phyloP scores from a whole-genome alignment of 352 stramenopile genomes.

The Globisporangium nunn region DNA sequence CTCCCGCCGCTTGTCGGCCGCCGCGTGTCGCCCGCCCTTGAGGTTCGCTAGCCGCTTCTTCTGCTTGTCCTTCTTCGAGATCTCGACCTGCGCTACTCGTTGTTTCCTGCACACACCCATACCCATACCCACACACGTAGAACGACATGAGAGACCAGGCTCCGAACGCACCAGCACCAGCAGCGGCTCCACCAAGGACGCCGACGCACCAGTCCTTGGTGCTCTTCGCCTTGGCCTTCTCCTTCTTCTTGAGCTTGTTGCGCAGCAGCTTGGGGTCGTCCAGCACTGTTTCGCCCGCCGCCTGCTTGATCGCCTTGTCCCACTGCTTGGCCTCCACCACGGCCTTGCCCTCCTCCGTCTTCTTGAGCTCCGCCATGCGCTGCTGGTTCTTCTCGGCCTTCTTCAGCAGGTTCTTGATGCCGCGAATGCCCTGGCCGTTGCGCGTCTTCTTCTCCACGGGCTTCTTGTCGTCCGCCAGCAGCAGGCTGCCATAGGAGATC shows the following conservation, averaged over 20 bases:
- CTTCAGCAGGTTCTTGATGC: conserved; percentile 76
- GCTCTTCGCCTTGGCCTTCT: conserved; percentile 75
- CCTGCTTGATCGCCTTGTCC: conserved; percentile 71
- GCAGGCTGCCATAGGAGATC: conserved; percentile 75
- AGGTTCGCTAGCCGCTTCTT: conserved; percentile 56
- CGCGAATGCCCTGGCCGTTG: conserved; percentile 58
- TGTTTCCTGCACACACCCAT: conserved; percentile 34
- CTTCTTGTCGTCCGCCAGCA: conserved; percentile 47
- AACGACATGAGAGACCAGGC: no score
- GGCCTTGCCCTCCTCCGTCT: conserved; percentile 66
- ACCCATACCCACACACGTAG: no score
- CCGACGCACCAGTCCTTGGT: conserved; percentile 52
- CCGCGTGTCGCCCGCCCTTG: conserved; percentile 7
- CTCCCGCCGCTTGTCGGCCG: conserved; percentile 18
- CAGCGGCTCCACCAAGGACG: neutral
- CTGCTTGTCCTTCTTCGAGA: conserved; percentile 56
- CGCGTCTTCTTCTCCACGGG: conserved; percentile 59
- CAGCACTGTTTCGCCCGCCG: conserved; percentile 52
- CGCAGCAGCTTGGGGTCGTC: conserved; percentile 75
- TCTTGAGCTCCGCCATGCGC: conserved; percentile 71
- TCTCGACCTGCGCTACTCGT: conserved; percentile 42
- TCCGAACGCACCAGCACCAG: no score
- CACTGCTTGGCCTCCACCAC: conserved; percentile 58
- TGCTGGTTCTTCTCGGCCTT: conserved; percentile 74
- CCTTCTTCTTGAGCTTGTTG: conserved; percentile 82